Percentiles rank a stretch among this genome's conserved stretches.
Conservation (phyloP, 1,284 basidiomycete species). For the Sanghuangporus weigelae region DNA sequence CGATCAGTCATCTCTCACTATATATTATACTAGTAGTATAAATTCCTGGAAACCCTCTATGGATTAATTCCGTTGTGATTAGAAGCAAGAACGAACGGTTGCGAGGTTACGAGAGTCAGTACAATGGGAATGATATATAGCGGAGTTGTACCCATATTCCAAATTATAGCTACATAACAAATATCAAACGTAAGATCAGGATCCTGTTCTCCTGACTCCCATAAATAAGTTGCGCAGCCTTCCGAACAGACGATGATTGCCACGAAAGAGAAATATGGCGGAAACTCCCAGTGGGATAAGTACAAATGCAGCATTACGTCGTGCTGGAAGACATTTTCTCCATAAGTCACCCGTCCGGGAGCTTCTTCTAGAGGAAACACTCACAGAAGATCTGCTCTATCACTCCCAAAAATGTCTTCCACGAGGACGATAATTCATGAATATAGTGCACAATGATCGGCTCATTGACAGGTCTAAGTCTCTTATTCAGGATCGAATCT, state of each 20-base stretch:
- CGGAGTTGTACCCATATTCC: no score
- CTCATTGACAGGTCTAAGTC: background rate
- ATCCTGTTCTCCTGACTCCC: background rate
- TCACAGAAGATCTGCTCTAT: background rate
- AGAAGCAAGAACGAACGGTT: no score
- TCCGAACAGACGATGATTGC: background rate
- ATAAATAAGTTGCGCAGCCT: background rate
- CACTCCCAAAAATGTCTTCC: background rate
- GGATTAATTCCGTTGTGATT: no score
- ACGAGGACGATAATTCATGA: background rate
- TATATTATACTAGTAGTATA: no score
- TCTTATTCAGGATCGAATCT: background rate
- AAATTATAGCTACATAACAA: no score
- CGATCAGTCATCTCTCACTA: no score
- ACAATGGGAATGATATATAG: no score
- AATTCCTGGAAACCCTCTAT: no score
- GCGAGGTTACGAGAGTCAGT: no score
- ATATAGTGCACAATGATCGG: background rate
- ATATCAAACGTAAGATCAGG: background rate
- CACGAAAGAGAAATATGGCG: background rate
- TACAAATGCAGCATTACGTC: background rate
- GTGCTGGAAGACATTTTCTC: background rate
- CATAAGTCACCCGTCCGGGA: background rate
- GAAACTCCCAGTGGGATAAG: background rate
- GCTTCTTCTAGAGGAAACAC: background rate